phyloP scores from a whole-genome alignment of 2,329 filamentous ascomycete genomes.

The Gaeumannomyces sp. region DNA sequence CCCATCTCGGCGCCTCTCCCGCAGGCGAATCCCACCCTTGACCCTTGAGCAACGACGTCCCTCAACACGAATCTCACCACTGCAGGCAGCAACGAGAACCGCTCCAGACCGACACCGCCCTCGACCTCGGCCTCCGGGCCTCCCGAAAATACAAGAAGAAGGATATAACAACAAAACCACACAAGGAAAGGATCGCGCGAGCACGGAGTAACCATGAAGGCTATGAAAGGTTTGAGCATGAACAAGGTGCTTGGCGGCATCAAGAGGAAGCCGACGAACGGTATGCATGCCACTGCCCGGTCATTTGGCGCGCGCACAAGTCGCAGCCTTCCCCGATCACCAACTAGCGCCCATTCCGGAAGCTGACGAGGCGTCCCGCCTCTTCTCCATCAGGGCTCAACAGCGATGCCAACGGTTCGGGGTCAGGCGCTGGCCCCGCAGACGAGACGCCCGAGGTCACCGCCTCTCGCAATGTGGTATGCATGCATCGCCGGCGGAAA shows the following conservation, averaged over 20 bases:
- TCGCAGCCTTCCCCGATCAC: not conserved
- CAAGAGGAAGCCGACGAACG: constrained; percentile 37
- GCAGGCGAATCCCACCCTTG: no score
- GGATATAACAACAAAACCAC: no score
- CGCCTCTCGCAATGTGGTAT: constrained; percentile 60
- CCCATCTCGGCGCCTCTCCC: no score
- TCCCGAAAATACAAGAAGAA: no score
- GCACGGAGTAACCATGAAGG: constrained; percentile 1
- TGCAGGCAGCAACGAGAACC: no score
- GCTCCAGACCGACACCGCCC: no score
- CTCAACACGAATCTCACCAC: no score
- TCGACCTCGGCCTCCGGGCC: no score
- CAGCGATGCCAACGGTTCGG: constrained; percentile 14
- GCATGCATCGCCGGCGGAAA: constrained; percentile 14
- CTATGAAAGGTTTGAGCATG: constrained; percentile 48
- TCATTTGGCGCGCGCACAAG: no score
- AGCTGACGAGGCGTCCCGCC: not conserved
- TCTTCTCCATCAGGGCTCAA: constrained; percentile 12
- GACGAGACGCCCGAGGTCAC: constrained; percentile 62
- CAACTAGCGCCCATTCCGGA: not conserved
- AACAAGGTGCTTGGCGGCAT: constrained; percentile 52
- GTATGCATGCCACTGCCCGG: constrained; percentile 4
- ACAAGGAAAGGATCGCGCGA: no score
- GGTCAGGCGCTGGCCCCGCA: constrained; percentile 22
- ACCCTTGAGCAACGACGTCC: no score